Base-by-base conservation (phyloP, 805 yeast species). In the Vanderwaltozyma tropicalis region DNA sequence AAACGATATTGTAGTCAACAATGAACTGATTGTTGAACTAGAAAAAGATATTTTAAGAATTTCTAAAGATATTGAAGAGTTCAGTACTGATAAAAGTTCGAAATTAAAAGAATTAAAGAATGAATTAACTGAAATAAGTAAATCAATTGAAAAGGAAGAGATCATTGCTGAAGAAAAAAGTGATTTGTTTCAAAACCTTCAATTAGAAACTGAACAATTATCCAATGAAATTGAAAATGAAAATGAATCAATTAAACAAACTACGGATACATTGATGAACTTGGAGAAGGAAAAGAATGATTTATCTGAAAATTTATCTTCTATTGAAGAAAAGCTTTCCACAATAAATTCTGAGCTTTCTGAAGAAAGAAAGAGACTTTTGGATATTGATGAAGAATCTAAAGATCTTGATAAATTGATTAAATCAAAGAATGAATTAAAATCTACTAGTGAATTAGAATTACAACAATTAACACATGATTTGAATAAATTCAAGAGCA, bases 31-130 rank as follows among this genome's bases (percentile, higher is more conserved):
- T 4, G 37, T 47, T 1, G 49, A 48, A 3, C 66, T 64, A 28
- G 55, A 64, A 24, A 41, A 40, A 0, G 81, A 78, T 21, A 71
- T 83, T 11, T 46, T 49, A 3, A 53, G 54, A 7, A 77, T 83
- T 37, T 83, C 82, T 51, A 71, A 64, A 14, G 97, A 92, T 55
- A 83, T 87, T 64, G 67, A 70, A 37, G 97, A 92, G 49, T 89
- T 87, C 55, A 75, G 72, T 41, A 64, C 64, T 31, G 81, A 94
- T 55, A 88, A 87, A 48, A 85, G 88, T 1, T 72, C 80, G 1
- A 94, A 89, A 56, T 66, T 94, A 41, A 74, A 74, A 34, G 75
- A 81, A 49, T 62, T 82, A 30, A 70, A 74, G 45, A 43, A 50
- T 5, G 86, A 81, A 42, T 67, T 80, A 18, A 50, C 53, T 10